Base-by-base conservation (phyloP, 352 stramenopile genomes). In the Phytophthora hibernalis region DNA sequence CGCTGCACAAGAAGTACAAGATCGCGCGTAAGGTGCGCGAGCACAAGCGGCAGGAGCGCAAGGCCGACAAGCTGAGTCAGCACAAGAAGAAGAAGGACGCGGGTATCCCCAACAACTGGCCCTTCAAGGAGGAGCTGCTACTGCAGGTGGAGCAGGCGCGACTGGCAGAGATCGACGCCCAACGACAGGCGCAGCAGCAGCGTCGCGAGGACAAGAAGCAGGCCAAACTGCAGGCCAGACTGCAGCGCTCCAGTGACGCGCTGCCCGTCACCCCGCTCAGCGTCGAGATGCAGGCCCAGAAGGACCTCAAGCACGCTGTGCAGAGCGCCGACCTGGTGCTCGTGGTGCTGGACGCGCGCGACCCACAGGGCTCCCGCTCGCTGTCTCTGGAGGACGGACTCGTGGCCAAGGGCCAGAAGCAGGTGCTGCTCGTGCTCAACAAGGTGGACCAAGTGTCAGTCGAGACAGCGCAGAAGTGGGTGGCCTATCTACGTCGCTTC, bases 1-100 rank as follows among this genome's bases (percentile, higher is more conserved):
- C 97, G 49, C 89, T 99, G 49, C 98, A 99, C 82, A 98, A 99
- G 87, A 99, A 99, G 83, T 99, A 99, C 88, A 99, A 99, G 79
- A 97, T 98, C 71, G 80, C 87, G 40, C 87, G 86, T 64, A 96
- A 95, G 71, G 87, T 95, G 74, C 81, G 82, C 55, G 96, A 99
- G 82, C 97, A 98, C 70, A 92, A 98, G 72, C 91, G 97, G 26
- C 92, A 98, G 77, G 87, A 97, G 65, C 92, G 94, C 48, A 98
- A 99, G 80, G 82, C 96, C 59, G 92, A 95, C 28, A 94, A 92
- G 43, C 67, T 91, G 21, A 89, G 89, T 43, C 83, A 86, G 40
- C 76, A 92, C 68, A 98, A 98, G 72, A 97, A 97, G 81, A 97
- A 97, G 71, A 98, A 98, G 68, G 96, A 98, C 85, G 95, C 96